A percentile compares a stretch with the other conserved stretches of the same genome.
phyloP scores from a whole-genome alignment of 2,329 filamentous ascomycete genomes.

The Teratosphaeria zuluensis region DNA sequence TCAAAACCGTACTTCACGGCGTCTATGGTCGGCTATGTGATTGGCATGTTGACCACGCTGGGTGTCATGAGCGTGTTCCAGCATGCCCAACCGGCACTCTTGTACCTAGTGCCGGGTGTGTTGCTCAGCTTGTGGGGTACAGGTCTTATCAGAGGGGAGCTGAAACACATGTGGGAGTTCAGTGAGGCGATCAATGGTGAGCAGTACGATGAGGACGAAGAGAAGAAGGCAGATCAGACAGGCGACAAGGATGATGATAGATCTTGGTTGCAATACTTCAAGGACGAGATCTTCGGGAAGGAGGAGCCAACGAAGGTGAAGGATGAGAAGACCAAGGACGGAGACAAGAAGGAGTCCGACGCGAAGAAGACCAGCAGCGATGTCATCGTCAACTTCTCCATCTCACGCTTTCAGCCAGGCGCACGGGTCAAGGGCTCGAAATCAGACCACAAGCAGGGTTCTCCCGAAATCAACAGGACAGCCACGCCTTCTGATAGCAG shows the following conservation, averaged over 20 bases:
- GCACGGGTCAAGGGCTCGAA: background rate
- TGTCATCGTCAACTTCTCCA: background rate
- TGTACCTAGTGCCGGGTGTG: slow-evolving; percentile 87
- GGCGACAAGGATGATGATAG: background rate
- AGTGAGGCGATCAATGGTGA: slow-evolving; percentile 53
- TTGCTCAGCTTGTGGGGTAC: slow-evolving; percentile 66
- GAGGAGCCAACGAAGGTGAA: background rate
- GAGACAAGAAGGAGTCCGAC: background rate
- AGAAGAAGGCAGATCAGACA: background rate
- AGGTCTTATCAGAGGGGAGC: slow-evolving; percentile 59
- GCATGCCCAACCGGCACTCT: slow-evolving; percentile 77
- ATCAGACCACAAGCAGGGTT: background rate
- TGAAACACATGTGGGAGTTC: slow-evolving; percentile 69
- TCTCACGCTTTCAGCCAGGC: background rate
- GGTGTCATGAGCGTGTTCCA: slow-evolving; percentile 66
- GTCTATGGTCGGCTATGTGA: slow-evolving; percentile 63
- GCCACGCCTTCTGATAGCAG: background rate
- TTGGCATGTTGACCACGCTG: slow-evolving; percentile 69
- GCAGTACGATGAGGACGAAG: background rate
- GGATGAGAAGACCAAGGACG: background rate
- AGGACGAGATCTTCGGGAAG: background rate
- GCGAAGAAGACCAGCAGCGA: background rate
- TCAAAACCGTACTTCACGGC: slow-evolving; percentile 79
- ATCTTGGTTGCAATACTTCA: background rate
- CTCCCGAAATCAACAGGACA: background rate